Conservation (phyloP, 1,284 basidiomycete genomes). For the Sphagnurus paluster region DNA sequence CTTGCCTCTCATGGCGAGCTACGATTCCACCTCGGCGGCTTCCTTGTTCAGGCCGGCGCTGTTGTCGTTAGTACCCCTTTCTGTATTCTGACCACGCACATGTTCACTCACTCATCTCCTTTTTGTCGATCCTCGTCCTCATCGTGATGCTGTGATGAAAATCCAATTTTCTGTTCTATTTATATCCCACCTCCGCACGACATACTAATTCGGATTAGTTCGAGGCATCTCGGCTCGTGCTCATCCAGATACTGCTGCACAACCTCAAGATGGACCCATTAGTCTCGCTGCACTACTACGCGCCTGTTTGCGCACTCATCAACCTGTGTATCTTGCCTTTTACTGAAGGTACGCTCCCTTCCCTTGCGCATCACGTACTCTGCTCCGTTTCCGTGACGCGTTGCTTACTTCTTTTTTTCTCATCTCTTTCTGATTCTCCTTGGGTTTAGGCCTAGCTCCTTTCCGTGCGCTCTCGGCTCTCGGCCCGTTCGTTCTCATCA, state of each 20-base stretch:
- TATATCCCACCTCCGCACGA: conserved; percentile 15
- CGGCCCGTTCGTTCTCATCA: conserved; percentile 77
- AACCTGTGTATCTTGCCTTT: conserved; percentile 86
- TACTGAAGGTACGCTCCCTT: conserved; percentile 59
- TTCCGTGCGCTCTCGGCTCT: conserved; percentile 76
- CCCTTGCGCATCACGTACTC: not conserved
- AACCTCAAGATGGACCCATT: conserved; percentile 98
- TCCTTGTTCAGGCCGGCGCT: conserved; percentile 83
- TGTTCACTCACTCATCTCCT: not conserved
- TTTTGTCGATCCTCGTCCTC: too few species aligned
- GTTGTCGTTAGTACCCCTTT: conserved; percentile 56
- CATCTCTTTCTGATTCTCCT: not conserved
- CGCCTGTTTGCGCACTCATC: conserved; percentile 92
- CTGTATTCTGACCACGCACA: not conserved
- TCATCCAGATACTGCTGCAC: conserved; percentile 95
- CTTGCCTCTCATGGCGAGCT: conserved; percentile 88
- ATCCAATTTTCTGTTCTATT: not conserved
- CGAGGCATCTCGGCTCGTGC: conserved; percentile 89
- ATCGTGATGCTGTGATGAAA: conserved; percentile 12
- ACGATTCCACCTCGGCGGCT: conserved; percentile 84
- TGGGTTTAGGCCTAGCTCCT: conserved; percentile 69
- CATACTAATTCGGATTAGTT: too few species aligned
- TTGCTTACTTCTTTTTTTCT: not conserved
- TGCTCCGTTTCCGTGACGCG: not conserved
- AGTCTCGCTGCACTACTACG: conserved; percentile 94